Evolutionary conservation across 495 filamentous ascomycete genomes (phyloP).

Genomic region (Penicillium flavigenum): DNA sequence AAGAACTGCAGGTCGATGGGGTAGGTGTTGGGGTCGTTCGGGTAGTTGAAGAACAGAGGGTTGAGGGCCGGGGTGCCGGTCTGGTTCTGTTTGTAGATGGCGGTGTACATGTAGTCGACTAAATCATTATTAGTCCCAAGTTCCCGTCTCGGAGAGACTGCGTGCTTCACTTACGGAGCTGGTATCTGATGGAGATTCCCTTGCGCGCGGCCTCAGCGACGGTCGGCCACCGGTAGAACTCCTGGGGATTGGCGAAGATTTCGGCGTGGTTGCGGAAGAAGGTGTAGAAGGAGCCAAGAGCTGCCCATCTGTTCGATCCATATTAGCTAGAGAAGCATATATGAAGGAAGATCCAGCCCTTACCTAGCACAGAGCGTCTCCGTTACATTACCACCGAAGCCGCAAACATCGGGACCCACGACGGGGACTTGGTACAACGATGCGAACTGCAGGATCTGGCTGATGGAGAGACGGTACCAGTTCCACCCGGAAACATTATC

Average conservation of each 20-base stretch:
- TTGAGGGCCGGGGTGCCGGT: conserved; percentile 68
- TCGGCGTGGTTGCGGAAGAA: conserved; percentile 74
- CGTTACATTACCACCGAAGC: conserved; percentile 63
- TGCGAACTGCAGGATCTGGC: conserved; percentile 66
- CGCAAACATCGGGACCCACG: conserved; percentile 74
- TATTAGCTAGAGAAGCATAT: not conserved
- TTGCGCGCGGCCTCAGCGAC: conserved; percentile 67
- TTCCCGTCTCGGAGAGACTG: not conserved
- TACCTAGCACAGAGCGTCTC: conserved; percentile 59
- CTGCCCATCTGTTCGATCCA: conserved; percentile 60
- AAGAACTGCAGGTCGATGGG: conserved; percentile 69
- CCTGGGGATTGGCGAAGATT: conserved; percentile 54
- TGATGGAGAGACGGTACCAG: conserved; percentile 65
- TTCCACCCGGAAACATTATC: conserved; percentile 40
- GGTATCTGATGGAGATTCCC: conserved; percentile 73
- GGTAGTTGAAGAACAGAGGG: conserved; percentile 73
- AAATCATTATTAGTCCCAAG: not conserved
- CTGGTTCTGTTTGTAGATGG: conserved; percentile 60
- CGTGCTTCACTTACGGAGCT: conserved; percentile 37
- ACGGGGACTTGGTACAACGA: conserved; percentile 77
- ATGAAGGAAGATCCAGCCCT: not conserved
- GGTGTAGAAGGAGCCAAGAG: conserved; percentile 71
- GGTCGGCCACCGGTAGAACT: conserved; percentile 70
- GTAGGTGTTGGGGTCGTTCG: conserved; percentile 60
- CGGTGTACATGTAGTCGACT: conserved; percentile 81